Percentiles rank a stretch among this genome's conserved stretches.
Conservation (phyloP, 2,329 filamentous ascomycete species). For the Chaetomium sp. region DNA sequence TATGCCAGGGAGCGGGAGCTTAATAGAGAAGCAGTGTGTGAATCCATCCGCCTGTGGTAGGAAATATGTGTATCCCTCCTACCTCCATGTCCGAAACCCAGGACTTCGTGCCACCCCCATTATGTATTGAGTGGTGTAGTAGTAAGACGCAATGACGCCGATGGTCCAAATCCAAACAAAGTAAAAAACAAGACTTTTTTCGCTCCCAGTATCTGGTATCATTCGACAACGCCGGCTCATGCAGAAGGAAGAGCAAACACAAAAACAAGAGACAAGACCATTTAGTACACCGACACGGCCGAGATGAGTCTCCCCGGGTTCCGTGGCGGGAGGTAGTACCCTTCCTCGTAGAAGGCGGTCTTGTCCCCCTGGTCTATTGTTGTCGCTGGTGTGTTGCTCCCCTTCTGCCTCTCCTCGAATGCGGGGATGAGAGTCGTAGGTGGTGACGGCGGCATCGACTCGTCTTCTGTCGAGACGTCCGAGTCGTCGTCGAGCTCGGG, state of each 20-base stretch:
- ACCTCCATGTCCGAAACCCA: background rate
- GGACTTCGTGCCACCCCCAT: slow-evolving; percentile 6
- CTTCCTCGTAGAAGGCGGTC: slow-evolving; percentile 53
- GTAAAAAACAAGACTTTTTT: slow-evolving; percentile 19
- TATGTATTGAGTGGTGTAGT: slow-evolving; percentile 28
- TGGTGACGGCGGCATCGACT: slow-evolving; percentile 72
- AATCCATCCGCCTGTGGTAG: slow-evolving; percentile 2
- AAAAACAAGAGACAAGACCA: slow-evolving; percentile 13
- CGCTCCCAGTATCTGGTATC: slow-evolving; percentile 33
- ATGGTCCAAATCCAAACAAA: slow-evolving; percentile 14
- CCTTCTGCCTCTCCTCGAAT: slow-evolving; percentile 62
- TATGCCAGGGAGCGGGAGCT: slow-evolving; percentile 18
- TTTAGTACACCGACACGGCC: slow-evolving; percentile 60
- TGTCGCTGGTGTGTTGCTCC: slow-evolving; percentile 41
- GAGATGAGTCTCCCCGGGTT: slow-evolving; percentile 55
- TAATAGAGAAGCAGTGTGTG: slow-evolving; percentile 2
- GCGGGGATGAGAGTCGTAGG: slow-evolving; percentile 58
- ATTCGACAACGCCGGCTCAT: slow-evolving; percentile 38
- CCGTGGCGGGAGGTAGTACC: slow-evolving; percentile 56
- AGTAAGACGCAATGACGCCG: slow-evolving; percentile 22
- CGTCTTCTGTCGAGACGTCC: slow-evolving; percentile 72
- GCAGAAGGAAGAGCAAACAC: slow-evolving; percentile 29
- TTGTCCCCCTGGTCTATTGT: slow-evolving; percentile 43
- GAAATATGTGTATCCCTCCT: slow-evolving; percentile 12
- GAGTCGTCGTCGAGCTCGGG: slow-evolving; percentile 72